phyloP scores from a whole-genome alignment of 2,329 filamentous ascomycete genomes.

The Alternaria ethzedia region DNA sequence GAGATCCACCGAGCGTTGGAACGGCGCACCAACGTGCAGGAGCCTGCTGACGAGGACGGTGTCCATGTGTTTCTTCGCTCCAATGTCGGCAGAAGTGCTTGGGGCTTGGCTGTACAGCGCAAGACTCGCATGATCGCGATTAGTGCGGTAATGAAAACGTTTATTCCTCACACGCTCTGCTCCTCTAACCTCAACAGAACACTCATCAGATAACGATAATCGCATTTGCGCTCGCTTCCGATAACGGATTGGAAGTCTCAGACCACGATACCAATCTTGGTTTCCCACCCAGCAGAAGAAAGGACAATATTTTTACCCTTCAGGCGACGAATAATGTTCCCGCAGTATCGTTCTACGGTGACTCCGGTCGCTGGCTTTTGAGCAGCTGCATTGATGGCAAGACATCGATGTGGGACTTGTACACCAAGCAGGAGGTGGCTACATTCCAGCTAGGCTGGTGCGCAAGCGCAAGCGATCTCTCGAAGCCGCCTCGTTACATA shows the following conservation, averaged over 20 bases:
- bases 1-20: constrained; percentile 36
- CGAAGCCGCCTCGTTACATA: constrained; percentile 8
- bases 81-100: constrained; percentile 80
- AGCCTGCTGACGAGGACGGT: constrained; percentile 49
- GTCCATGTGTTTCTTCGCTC: constrained; percentile 70
- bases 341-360: constrained; percentile 65
- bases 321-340: constrained; percentile 59
- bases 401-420: constrained; percentile 57
- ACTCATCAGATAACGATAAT: constrained; percentile 64
- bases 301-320: constrained; percentile 31
- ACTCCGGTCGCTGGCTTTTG: constrained; percentile 62
- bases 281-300: constrained; percentile 35
- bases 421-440: constrained; percentile 20
- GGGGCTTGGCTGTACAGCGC: constrained; percentile 85
- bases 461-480: constrained; percentile 13
- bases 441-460: constrained; percentile 37
- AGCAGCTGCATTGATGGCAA: constrained; percentile 63
- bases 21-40: constrained; percentile 2
- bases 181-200: constrained; percentile 57
- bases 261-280: constrained; percentile 12
- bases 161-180: not conserved
- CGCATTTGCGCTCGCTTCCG: constrained; percentile 59
- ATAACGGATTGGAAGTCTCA: not conserved
- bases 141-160: constrained; percentile 58
- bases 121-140: constrained; percentile 85